Conservation (phyloP, 805 yeast species). For the Yamadazyma takamatsuzukensis region DNA sequence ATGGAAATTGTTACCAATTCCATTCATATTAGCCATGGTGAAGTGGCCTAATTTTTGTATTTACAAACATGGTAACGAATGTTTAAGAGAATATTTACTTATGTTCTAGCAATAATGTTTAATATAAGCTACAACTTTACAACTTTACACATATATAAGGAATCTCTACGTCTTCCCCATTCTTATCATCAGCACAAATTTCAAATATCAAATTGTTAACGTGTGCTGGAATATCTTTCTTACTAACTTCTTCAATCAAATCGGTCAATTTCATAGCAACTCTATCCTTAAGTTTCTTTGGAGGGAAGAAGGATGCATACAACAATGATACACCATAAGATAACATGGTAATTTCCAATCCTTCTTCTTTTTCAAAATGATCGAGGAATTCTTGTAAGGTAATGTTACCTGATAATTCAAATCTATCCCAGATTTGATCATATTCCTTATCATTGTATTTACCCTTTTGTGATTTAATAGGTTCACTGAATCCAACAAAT, state of each 20-base stretch:
- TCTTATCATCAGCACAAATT: constrained; percentile 85
- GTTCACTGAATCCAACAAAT: constrained; percentile 95
- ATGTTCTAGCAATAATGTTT: neutral
- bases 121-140: constrained; percentile 1
- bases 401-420: constrained; percentile 73
- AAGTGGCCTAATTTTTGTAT: constrained; percentile 21
- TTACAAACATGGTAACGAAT: too few species aligned
- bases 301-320: constrained; percentile 92
- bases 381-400: constrained; percentile 72
- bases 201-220: constrained; percentile 80
- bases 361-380: constrained; percentile 76
- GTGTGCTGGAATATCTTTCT: constrained; percentile 73
- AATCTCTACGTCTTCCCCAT: constrained; percentile 94
- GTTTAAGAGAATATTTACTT: neutral
- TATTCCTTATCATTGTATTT: constrained; percentile 74
- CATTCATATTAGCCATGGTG: constrained; percentile 48
- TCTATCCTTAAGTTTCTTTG: constrained; percentile 82
- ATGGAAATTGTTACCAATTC: constrained; percentile 55
- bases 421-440: constrained; percentile 95
- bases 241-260: constrained; percentile 78
- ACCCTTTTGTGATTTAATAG: constrained; percentile 79
- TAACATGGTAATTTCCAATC: constrained; percentile 84
- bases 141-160: constrained; percentile 69
- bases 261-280: constrained; percentile 62
- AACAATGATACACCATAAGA: constrained; percentile 86